Percentiles rank a stretch among this genome's conserved stretches.
Conservation (phyloP, 2,329 filamentous ascomycete species). For the Aquanectria penicillioides region DNA sequence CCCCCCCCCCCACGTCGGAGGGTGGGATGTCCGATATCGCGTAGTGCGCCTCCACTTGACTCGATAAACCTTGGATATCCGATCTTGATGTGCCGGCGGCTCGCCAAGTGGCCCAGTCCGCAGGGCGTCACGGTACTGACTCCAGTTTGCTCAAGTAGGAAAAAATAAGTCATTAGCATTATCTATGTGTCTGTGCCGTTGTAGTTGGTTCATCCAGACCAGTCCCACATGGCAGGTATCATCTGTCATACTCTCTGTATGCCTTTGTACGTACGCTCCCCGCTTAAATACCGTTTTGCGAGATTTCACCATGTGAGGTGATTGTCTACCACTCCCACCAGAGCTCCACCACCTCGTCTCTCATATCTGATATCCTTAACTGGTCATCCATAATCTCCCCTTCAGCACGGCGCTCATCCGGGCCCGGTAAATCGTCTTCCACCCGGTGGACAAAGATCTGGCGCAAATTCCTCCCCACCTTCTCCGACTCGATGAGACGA, state of each 20-base stretch:
- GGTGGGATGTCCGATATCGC: constrained; percentile 26
- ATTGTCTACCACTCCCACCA: constrained; percentile 52
- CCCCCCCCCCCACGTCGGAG: neutral
- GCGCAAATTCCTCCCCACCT: constrained; percentile 56
- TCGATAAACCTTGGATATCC: constrained; percentile 13
- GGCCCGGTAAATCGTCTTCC: constrained; percentile 42
- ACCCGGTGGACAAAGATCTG: constrained; percentile 65
- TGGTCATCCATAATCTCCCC: neutral
- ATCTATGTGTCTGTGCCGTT: constrained; percentile 27
- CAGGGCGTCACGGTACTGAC: neutral
- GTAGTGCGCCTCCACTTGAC: constrained; percentile 1
- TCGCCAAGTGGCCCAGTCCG: constrained; percentile 6
- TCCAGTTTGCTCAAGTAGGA: constrained; percentile 22
- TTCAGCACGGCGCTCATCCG: constrained; percentile 46
- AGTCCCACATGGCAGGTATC: constrained; percentile 34
- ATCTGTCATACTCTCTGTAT: constrained; percentile 24
- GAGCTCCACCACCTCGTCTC: constrained; percentile 60
- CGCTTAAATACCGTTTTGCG: constrained; percentile 4
- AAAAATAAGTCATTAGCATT: constrained; percentile 40
- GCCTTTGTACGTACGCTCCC: constrained; percentile 32
- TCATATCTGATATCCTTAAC: constrained; percentile 32
- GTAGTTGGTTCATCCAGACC: constrained; percentile 29
- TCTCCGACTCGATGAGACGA: constrained; percentile 55
- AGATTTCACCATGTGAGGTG: constrained; percentile 7
- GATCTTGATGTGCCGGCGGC: constrained; percentile 7